phyloP scores from a whole-genome alignment of 805 yeast species.

The Yarrowia deformans region DNA sequence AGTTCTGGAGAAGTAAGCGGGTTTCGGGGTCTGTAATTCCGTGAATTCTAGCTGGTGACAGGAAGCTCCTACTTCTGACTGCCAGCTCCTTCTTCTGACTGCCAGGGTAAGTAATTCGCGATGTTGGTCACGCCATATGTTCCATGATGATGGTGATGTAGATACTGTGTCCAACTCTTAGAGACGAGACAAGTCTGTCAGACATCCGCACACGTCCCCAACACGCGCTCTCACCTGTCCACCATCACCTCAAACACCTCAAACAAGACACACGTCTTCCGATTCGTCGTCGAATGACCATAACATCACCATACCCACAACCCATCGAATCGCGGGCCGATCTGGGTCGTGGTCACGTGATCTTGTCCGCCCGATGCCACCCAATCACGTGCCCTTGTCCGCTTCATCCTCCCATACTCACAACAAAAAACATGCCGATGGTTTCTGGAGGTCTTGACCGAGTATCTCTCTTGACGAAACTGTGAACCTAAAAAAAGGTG shows the following conservation, averaged over 20 bases:
- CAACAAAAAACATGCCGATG: constrained; percentile 39
- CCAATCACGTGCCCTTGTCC: background rate
- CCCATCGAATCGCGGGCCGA: constrained; percentile 28
- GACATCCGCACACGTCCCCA: no score
- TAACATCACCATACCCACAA: background rate
- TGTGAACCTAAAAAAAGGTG: constrained; percentile 20
- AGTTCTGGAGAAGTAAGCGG: background rate
- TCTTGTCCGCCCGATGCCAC: background rate
- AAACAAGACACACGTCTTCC: background rate
- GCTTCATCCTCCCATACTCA: constrained; percentile 5
- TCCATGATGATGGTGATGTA: no score
- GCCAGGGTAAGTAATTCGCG: no score
- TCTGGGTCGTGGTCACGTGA: background rate
- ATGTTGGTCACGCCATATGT: no score
- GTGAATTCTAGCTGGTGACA: no score
- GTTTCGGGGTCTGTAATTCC: no score
- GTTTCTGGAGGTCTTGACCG: constrained; percentile 28
- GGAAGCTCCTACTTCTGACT: no score
- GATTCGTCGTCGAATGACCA: background rate
- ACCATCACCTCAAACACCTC: no score
- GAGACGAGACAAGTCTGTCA: no score
- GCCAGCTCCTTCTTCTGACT: no score
- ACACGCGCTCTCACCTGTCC: no score
- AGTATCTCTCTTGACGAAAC: constrained; percentile 36
- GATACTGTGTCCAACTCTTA: no score